Evolutionary conservation across 2,329 filamentous ascomycete species (phyloP).

Genomic region (Bipolaris sorokiniana): DNA sequence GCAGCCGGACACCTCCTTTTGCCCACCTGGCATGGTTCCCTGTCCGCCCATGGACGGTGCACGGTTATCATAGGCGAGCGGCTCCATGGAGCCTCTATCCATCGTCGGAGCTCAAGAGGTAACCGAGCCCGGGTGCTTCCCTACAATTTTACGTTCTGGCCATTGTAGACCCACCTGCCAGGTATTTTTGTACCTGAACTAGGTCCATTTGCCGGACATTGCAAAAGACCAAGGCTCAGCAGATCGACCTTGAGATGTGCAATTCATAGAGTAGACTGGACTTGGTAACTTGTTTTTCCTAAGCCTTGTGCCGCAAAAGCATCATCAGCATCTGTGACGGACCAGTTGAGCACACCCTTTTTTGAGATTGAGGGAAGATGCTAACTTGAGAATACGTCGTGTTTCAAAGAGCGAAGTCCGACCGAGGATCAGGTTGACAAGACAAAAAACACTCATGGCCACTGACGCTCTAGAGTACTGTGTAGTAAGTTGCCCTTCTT

Average conservation of each 20-base stretch:
- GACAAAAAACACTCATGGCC: neutral
- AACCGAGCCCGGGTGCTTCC: neutral
- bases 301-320: constrained; percentile 5
- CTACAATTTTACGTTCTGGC: neutral
- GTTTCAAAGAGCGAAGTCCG: neutral
- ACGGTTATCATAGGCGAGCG: neutral
- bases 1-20: constrained; percentile 6
- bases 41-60: neutral
- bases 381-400: neutral
- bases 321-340: neutral
- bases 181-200: neutral
- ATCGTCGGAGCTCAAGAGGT: neutral
- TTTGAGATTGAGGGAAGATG: neutral
- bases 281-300: neutral
- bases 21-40: neutral
- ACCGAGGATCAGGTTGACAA: neutral
- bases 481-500: neutral
- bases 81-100: neutral
- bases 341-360: neutral
- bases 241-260: neutral
- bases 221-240: neutral
- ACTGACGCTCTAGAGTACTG: neutral
- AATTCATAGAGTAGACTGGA: neutral
- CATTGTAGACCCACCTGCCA: neutral
- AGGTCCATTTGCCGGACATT: neutral